Conservation (phyloP, 106 monocot species). For the Agapanthus africanus region DNA sequence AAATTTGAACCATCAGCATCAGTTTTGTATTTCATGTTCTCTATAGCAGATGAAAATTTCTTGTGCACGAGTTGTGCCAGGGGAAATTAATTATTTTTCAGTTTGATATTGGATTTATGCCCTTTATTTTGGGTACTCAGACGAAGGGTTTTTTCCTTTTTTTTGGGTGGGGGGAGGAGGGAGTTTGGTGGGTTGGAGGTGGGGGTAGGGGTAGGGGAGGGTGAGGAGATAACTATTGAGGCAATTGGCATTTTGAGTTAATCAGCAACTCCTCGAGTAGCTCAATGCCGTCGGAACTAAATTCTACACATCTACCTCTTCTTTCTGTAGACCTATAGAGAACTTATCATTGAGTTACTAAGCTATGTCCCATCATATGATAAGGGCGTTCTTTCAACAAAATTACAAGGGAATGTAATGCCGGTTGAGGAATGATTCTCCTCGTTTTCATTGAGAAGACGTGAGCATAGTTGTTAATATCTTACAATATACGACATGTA, state of each 20-base stretch:
- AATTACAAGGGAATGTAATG: neutral
- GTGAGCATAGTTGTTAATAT: too few relatives aligned
- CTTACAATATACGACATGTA: too few relatives aligned
- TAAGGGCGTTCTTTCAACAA: neutral
- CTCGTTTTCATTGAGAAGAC: neutral
- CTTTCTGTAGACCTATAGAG: neutral
- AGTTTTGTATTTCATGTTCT: slow-evolving; percentile 4
- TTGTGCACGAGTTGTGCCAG: neutral
- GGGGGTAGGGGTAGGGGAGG: too few relatives aligned
- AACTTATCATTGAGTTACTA: neutral
- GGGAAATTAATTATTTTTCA: neutral
- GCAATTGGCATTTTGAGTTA: neutral
- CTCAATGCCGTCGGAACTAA: neutral
- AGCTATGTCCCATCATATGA: too few relatives aligned
- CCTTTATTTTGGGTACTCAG: neutral
- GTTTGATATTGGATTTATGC: neutral
- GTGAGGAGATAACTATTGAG: neutral
- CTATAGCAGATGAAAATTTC: neutral
- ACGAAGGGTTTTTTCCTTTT: too few relatives aligned
- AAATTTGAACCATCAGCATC: neutral
- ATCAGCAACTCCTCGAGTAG: neutral
- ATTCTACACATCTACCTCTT: neutral
- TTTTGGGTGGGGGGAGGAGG: too few relatives aligned
- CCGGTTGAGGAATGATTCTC: neutral
- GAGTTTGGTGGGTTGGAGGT: too few relatives aligned